These are phyloP conservation scores for Sideroxylon spinosum DNA, from an alignment of 179 eudicot genomes.

Conservation along the genomic window DNA sequence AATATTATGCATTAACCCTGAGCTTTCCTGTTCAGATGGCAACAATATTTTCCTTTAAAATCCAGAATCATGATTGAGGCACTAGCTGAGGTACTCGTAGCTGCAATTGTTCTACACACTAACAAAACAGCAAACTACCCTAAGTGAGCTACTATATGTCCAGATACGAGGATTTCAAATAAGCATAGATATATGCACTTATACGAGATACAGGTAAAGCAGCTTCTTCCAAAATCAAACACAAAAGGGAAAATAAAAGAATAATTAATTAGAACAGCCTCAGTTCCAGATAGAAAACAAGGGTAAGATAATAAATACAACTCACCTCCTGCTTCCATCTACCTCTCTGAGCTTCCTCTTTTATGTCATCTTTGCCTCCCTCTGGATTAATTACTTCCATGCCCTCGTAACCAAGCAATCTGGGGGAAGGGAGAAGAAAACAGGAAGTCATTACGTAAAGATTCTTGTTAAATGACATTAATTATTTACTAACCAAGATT, in stretches of 20 bases:
- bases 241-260: background rate
- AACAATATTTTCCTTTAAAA: background rate
- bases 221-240: background rate
- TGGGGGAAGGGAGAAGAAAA: conserved; percentile 14
- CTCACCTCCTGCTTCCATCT: conserved; percentile 48
- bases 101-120: background rate
- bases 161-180: background rate
- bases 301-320: background rate
- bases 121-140: background rate
- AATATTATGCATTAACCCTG: background rate
- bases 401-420: conserved; percentile 43
- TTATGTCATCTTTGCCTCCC: conserved; percentile 51
- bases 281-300: background rate
- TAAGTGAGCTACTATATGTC: background rate
- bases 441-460: conserved; percentile 3
- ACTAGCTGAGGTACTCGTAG: background rate
- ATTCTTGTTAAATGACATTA: background rate
- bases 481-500: background rate
- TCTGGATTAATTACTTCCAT: conserved; percentile 52
- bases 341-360: conserved; percentile 47
- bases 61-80: background rate
- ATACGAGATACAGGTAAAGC: background rate
- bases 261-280: background rate
- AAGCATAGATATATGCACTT: background rate
- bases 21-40: background rate